Base-by-base conservation (phyloP, 2,329 filamentous ascomycete genomes). In the Aspergillus oerlinghausenensis region DNA sequence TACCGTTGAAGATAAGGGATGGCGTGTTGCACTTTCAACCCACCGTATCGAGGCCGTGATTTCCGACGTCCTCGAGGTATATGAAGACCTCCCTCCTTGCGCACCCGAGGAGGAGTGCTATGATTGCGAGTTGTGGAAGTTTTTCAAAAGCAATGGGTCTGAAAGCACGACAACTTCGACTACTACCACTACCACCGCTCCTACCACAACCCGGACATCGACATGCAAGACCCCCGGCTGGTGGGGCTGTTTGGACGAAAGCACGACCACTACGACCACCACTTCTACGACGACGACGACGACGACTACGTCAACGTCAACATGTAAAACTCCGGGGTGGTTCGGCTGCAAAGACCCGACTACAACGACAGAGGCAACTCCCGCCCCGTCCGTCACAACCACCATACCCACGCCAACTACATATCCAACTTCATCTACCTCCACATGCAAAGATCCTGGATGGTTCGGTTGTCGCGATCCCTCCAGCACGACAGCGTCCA, bases 91-190 rank as follows among this genome's bases (percentile, higher is more conserved):
- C 0, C 89, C 94, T 0, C 77, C 84, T 62, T 97, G 94, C 73
- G 83, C 82, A 54, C 80, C 82, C 29, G 92, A 93, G 23, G 87
- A 91, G 52, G 80, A 86, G 61, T 97, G 94, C 70, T 85, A 89
- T 43, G 94, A 99, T 71, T 97, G 93, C 68, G 90, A 85, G 56
- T 86, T 88, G 55, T 97, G 94, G 94, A 95, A 96, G 68, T 96
- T 92, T 80, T 95, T 90, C 69, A 88, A 92, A 73, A 96, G 92
- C 71, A 97, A 97, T 70, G 89, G 89, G 29, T 94, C 89, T 1
- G 88, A 92, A 61, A 82, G 81, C 1, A 91, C 71, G 0, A 79
- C 84, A 1, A 79, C 77, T 4, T 68, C 67, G 9, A 70, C 66
- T 2, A 69, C 70, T 4, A 66, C 67, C 11, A 65, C 70, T 3